These are phyloP conservation scores for Amanita fuliginea DNA, from an alignment of 768 basidiomycete species.

Conservation along the genomic window DNA sequence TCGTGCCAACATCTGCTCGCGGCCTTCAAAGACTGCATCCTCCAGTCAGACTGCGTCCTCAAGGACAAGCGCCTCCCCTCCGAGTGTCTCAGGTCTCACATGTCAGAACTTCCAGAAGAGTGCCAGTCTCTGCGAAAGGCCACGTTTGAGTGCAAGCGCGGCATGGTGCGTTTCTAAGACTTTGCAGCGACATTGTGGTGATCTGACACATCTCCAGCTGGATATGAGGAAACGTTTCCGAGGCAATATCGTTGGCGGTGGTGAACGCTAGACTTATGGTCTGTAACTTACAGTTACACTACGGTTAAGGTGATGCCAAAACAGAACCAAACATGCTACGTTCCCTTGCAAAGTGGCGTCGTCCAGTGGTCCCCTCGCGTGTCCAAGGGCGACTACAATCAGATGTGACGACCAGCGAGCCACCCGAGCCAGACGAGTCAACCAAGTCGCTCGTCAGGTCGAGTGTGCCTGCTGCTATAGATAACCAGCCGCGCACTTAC, in stretches of 20 bases:
- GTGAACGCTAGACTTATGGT: no score
- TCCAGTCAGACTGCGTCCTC: constrained; percentile 80
- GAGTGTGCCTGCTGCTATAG: constrained; percentile 1
- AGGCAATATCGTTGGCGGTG: constrained; percentile 54
- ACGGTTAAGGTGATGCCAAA: no score
- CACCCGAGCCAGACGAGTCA: constrained; percentile 1
- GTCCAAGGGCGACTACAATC: neutral
- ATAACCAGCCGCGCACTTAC: constrained; percentile 25
- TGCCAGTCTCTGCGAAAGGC: constrained; percentile 74
- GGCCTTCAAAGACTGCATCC: constrained; percentile 75
- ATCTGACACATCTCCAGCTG: constrained; percentile 30
- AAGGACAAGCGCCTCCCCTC: constrained; percentile 74
- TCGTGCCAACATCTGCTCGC: constrained; percentile 68
- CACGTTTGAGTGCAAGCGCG: constrained; percentile 85
- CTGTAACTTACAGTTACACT: no score
- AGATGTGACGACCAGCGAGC: neutral
- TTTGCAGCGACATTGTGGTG: neutral
- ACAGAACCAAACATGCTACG: neutral
- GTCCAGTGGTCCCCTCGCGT: neutral
- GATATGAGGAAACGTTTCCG: constrained; percentile 81
- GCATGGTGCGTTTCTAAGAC: constrained; percentile 48
- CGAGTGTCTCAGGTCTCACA: constrained; percentile 71
- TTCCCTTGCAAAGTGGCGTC: neutral
- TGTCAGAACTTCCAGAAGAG: constrained; percentile 65
- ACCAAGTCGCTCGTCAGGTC: neutral